A percentile compares a stretch with the other conserved stretches of the same genome.
These are phyloP conservation scores for Penicillium ochrochloron DNA, from an alignment of 495 filamentous ascomycete genomes.

Conservation along the genomic window DNA sequence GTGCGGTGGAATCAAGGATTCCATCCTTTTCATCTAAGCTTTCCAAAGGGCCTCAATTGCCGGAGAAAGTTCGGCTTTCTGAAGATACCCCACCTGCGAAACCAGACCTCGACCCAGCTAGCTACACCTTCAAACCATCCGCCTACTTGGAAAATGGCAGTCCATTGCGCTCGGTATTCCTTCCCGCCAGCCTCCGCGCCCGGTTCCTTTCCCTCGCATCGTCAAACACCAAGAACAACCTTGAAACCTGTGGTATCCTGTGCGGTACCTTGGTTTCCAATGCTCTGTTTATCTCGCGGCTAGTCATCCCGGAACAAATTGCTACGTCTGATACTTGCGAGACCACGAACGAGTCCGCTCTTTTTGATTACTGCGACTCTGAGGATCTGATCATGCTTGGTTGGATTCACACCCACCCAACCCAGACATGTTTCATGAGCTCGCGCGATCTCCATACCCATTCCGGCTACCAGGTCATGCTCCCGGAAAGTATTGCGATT, in stretches of 20 bases:
- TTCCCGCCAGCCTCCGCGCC: slow-evolving; percentile 73
- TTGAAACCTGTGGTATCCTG: slow-evolving; percentile 94
- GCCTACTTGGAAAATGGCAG: slow-evolving; percentile 88
- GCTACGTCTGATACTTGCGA: slow-evolving; percentile 93
- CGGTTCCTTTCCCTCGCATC: slow-evolving; percentile 73
- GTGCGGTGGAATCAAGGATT: slow-evolving; percentile 16
- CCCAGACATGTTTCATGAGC: slow-evolving; percentile 97
- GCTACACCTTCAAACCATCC: slow-evolving; percentile 80
- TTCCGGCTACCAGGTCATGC: slow-evolving; percentile 88
- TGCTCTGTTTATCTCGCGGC: slow-evolving; percentile 83
- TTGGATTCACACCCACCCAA: slow-evolving; percentile 98
- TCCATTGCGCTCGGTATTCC: slow-evolving; percentile 83
- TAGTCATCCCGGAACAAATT: slow-evolving; percentile 90
- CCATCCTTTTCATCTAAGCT: slow-evolving; percentile 37
- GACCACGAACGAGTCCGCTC: slow-evolving; percentile 77
- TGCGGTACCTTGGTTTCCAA: slow-evolving; percentile 91
- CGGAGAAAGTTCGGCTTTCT: slow-evolving; percentile 40
- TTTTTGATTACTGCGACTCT: slow-evolving; percentile 85
- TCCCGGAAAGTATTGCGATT: slow-evolving; percentile 94
- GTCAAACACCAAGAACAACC: slow-evolving; percentile 75
- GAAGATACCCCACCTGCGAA: slow-evolving; percentile 32
- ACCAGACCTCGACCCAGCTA: slow-evolving; percentile 50
- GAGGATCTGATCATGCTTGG: slow-evolving; percentile 89
- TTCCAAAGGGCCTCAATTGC: slow-evolving; percentile 36
- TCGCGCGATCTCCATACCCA: slow-evolving; percentile 93